Conservation (phyloP, 331 rosid genomes). For the Malus hybrid region DNA sequence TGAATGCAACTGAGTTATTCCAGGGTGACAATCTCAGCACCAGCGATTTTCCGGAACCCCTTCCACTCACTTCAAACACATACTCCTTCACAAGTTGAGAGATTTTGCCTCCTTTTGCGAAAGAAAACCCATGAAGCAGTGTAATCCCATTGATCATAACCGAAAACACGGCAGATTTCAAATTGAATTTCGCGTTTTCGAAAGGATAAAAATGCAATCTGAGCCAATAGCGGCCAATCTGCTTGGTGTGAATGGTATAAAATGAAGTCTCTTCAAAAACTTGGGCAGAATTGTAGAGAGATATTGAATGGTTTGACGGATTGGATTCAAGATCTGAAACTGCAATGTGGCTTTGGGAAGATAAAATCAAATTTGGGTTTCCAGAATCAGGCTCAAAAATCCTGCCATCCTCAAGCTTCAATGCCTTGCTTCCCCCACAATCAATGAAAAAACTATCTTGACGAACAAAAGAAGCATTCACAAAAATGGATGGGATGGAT, state of each 20-base stretch:
- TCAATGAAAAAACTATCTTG: conserved; percentile 30
- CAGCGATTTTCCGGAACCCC: conserved; percentile 12
- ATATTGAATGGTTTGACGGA: not conserved
- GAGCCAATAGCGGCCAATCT: conserved; percentile 36
- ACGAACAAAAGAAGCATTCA: conserved; percentile 14
- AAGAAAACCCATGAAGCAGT: conserved; percentile 23
- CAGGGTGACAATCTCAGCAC: conserved; percentile 22
- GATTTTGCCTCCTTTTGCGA: conserved; percentile 1
- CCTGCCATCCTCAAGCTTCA: conserved; percentile 32
- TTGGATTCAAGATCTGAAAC: conserved; percentile 1
- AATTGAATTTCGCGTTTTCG: conserved; percentile 17
- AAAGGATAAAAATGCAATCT: conserved; percentile 34
- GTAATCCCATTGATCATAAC: conserved; percentile 29
- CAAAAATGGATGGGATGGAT: not conserved
- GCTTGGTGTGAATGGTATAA: conserved; percentile 17
- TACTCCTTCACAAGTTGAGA: conserved; percentile 16
- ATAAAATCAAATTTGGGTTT: conserved; percentile 16
- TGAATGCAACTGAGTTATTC: conserved; percentile 37
- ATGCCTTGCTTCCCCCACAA: conserved; percentile 32
- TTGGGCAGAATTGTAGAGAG: conserved; percentile 27
- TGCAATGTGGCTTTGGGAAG: conserved; percentile 4
- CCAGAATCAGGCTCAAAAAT: conserved; percentile 33
- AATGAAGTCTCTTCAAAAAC: conserved; percentile 24
- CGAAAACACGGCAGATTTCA: conserved; percentile 36
- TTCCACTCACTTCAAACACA: conserved; percentile 22